These are phyloP conservation scores for Penicillium waksmanii DNA, from an alignment of 495 filamentous ascomycete species.

Conservation along the genomic window DNA sequence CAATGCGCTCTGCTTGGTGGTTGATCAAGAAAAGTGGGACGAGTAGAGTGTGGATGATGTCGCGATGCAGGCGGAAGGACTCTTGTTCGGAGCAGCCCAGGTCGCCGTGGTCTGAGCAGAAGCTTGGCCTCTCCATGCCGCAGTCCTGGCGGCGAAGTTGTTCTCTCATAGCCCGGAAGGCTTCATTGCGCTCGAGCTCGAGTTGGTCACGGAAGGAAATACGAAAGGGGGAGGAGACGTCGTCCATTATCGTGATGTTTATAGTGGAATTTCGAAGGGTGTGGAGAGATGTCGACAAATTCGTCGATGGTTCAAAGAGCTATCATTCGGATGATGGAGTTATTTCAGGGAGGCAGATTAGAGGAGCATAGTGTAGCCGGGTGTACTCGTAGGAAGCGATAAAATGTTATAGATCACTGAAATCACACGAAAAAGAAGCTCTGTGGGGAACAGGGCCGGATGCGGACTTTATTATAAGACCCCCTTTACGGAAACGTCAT, in stretches of 20 bases:
- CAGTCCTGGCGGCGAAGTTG: conserved; percentile 49
- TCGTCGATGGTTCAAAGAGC: background rate
- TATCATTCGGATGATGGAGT: background rate
- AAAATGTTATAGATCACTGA: too few species aligned
- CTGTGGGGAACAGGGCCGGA: conserved; percentile 20
- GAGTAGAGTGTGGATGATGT: conserved; percentile 62
- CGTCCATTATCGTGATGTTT: conserved; percentile 27
- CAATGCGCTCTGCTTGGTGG: conserved; percentile 54
- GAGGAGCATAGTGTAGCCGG: background rate
- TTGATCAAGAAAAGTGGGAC: conserved; percentile 62
- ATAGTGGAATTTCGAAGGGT: background rate
- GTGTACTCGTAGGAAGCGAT: too few species aligned
- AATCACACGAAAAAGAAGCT: conserved; percentile 10
- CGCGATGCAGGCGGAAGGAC: conserved; percentile 60
- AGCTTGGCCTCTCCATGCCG: conserved; percentile 45
- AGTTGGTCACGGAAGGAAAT: conserved; percentile 44
- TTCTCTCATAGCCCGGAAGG: conserved; percentile 47
- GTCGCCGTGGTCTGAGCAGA: conserved; percentile 52
- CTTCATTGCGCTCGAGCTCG: conserved; percentile 45
- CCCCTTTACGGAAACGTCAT: conserved; percentile 37
- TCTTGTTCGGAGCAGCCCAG: conserved; percentile 46
- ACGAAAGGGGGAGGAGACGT: conserved; percentile 48
- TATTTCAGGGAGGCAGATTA: background rate
- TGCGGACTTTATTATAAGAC: conserved; percentile 29
- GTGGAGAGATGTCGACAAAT: background rate